Evolutionary conservation across 2,329 filamentous ascomycete species (phyloP), one percentile per base, ranked within the genome.

Genomic region (Malbranchea zuffiana): DNA sequence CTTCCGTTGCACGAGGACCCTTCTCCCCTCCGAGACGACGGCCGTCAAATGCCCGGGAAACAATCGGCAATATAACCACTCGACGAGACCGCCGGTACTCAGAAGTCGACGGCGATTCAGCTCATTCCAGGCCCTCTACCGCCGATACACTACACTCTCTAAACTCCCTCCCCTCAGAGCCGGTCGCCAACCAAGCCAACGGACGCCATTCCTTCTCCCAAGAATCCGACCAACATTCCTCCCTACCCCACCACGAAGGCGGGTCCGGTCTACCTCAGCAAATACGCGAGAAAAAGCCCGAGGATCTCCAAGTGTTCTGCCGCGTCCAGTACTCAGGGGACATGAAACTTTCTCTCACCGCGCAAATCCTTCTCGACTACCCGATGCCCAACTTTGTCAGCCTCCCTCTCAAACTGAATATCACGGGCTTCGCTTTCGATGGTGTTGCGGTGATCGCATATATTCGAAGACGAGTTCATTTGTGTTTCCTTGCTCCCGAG

Each of bases 371-470:
- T 20, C 77, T 98, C 21, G 90, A 98, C 61, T 98, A 98, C 57
- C 90, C 90, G 1, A 96, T 96, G 84, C 87, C 87, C 26, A 93
- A 84, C 64, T 98, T 98, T 53, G 88, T 96, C 2, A 86, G 87
- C 8, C 88, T 98, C 43, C 90, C 90, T 1, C 72, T 98, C 31
- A 88, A 90, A 58, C 70, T 98, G 17, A 94, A 88, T 57, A 92
- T 98, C 48, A 96, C 90, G 1, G 90, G 90, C 0, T 63, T 98
- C 42, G 86, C 82, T 0, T 98, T 98, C 61, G 88, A 98, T 55
- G 90, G 90, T 1, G 83, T 96, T 6, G 88, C 87, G 1, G 83
- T 96, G 31, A 62, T 95, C 40, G 90, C 90, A 6, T 81, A 93
- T 59, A 94, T 96, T 47, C 78, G 87, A 45, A 85, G 82, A 59